phyloP scores from a whole-genome alignment of 306 rosid species.

The Quercus bicolor region DNA sequence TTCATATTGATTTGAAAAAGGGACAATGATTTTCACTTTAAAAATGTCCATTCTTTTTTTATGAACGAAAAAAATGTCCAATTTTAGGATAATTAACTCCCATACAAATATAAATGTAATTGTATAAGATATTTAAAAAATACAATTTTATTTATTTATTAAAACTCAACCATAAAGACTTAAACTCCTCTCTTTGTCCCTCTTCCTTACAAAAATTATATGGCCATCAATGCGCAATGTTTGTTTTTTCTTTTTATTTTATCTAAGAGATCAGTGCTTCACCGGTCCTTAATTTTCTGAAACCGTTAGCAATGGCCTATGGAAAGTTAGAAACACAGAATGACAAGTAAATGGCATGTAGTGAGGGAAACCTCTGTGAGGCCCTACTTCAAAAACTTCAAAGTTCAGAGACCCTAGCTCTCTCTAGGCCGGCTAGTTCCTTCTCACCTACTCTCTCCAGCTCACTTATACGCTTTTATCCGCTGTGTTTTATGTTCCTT shows the following conservation, averaged over 20 bases:
- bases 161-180: too few species aligned
- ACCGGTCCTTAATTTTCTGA: constrained; percentile 37
- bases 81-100: too few species aligned
- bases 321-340: constrained; percentile 33
- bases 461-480: not conserved
- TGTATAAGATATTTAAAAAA: too few species aligned
- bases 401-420: constrained; percentile 13
- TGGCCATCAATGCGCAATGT: too few species aligned
- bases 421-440: constrained; percentile 53
- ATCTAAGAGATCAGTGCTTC: not conserved
- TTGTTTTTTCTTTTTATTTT: too few species aligned
- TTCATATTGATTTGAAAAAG: too few species aligned
- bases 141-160: too few species aligned
- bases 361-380: constrained; percentile 13
- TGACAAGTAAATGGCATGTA: constrained; percentile 44
- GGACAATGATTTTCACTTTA: too few species aligned
- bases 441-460: constrained; percentile 9
- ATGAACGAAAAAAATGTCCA: too few species aligned
- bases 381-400: not conserved
- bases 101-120: too few species aligned
- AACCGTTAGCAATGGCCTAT: constrained; percentile 43
- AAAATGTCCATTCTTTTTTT: too few species aligned
- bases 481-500: constrained; percentile 24
- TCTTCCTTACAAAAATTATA: too few species aligned
- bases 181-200: accelerated